Evolutionary conservation across 2,329 filamentous ascomycete genomes (phyloP).

Genomic region (Setomelanomma holmii): DNA sequence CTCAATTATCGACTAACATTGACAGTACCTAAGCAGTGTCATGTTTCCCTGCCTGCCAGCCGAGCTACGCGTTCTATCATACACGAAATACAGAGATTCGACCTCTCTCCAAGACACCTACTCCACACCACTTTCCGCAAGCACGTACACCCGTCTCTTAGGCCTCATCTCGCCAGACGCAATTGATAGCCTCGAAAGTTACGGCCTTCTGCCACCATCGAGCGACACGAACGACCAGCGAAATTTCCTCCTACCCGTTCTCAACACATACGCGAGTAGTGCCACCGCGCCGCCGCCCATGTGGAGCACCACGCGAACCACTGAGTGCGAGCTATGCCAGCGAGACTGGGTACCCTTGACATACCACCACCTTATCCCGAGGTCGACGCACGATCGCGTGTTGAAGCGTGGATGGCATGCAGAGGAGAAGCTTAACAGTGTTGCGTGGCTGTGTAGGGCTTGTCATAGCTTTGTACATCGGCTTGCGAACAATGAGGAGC

Average conservation of each 20-base stretch:
- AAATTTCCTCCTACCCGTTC: conserved; percentile 67
- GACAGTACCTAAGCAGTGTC: conserved; percentile 71
- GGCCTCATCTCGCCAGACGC: conserved; percentile 65
- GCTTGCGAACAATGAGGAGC: conserved; percentile 76
- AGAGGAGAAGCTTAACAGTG: conserved; percentile 76
- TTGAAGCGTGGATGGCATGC: conserved; percentile 81
- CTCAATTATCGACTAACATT: neutral
- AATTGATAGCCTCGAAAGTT: conserved; percentile 71
- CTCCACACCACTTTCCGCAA: conserved; percentile 61
- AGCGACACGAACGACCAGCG: conserved; percentile 48
- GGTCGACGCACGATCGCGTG: conserved; percentile 76
- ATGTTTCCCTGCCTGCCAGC: conserved; percentile 71
- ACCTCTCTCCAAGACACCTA: conserved; percentile 62
- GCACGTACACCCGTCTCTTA: conserved; percentile 58
- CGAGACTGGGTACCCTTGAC: conserved; percentile 77
- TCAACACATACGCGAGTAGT: conserved; percentile 68
- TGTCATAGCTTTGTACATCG: conserved; percentile 85
- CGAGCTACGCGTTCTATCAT: conserved; percentile 67
- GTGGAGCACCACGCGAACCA: conserved; percentile 63
- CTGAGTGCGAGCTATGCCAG: conserved; percentile 75
- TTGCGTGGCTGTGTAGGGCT: conserved; percentile 84
- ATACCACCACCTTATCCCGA: conserved; percentile 88
- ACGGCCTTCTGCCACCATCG: conserved; percentile 64
- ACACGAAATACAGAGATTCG: conserved; percentile 62
- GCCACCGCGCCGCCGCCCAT: conserved; percentile 69